Evolutionary conservation across 2,329 filamentous ascomycete species (phyloP), one percentile per base, ranked within the genome.

Genomic region (Colletotrichum zoysiae): DNA sequence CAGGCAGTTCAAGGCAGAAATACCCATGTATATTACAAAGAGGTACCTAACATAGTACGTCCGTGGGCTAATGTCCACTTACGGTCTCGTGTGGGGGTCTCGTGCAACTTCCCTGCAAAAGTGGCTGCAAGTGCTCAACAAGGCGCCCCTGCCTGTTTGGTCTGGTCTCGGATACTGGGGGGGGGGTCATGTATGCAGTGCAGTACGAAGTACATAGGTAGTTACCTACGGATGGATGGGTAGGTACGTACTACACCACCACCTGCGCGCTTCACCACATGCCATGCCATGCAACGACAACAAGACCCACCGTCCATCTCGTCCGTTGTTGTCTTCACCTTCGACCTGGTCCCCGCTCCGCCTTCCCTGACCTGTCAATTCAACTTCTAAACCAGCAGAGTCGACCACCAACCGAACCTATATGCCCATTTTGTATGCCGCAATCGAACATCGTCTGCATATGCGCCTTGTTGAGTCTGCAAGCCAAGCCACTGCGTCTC

Each of bases 21-120:
- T 33, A n/a, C 30, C 30, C 30, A 30, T 30, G 30, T 30, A 30
- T 3, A 30, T 30, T 30, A 30, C 30, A 30, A 30, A 30, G 30
- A 30, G 30, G 30, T 30, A 30, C 30, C 30, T 30, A 30, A 5
- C 30, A 30, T 30, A 30, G 30, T 30, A 30, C 8, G 42, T 18
- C n/a, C 18, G 42, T 56, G n/a, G 56, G 68, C 56, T 38, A 48
- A 53, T 20, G 18, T 33, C 50, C 48, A 65, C 64, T 70, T 70
- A 44, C 33, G 40, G 66, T n/a, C 55, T 70, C 48, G 66, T 65
- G 60, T 70, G 70, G 65, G 70, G 70, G 66, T 64, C 55, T 55
- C 70, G 30, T 67, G 64, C 64, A 65, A 40, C 59, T 42, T 70
- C 69, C 70, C 55, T 70, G 40, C 58, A 56, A 38, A 44, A 38